Base-by-base conservation (phyloP, 257 asterid species). In the Cruciata laevipes region DNA sequence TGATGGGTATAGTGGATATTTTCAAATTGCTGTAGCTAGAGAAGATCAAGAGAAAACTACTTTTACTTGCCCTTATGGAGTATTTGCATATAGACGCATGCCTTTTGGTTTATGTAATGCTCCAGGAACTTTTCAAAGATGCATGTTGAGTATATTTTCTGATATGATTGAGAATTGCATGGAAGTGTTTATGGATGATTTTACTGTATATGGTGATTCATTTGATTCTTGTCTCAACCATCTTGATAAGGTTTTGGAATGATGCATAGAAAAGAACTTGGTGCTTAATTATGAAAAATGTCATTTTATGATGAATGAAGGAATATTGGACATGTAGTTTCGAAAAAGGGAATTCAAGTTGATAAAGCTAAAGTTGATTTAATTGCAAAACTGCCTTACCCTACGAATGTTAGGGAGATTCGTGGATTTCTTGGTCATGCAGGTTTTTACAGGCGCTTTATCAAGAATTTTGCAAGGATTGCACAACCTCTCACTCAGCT, bases 71-170 rank as follows among this genome's bases (percentile, higher is more conserved):
- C 23, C 72, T 0, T 68, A 14, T 57, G 17, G 72, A 5, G 38
- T 52, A 0, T 53, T 16, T 32, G 35, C 53, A 0, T 53, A 9
- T 21, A 5, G 55, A 4, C 4, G 55, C 1, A 68, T 68, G 65
- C 24, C 65, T 7, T 67, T 68, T 33, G 24, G 72, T 0, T 21
- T 56, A 4, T 68, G 38, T 6, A 68, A 68, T 33, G 65, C 56
- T 0, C 56, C 65, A 1, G 13, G 7, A 2, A 53, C 63, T 4
- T 67, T 67, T 27, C 71, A 67, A 27, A n/a, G 62, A 3, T 67
- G 49, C 6, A 49, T 67, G 62, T 12, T 51, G 17, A 24, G 24
- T 17, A 24, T 47, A 6, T 67, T 67, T 16, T 17, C 18, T 0
- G 49, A 67, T 4, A 12, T 12, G 5, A 21, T 30, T 5, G 31